These are phyloP conservation scores for Cadophora malorum DNA, from an alignment of 2,329 filamentous ascomycete species.

Conservation along the genomic window DNA sequence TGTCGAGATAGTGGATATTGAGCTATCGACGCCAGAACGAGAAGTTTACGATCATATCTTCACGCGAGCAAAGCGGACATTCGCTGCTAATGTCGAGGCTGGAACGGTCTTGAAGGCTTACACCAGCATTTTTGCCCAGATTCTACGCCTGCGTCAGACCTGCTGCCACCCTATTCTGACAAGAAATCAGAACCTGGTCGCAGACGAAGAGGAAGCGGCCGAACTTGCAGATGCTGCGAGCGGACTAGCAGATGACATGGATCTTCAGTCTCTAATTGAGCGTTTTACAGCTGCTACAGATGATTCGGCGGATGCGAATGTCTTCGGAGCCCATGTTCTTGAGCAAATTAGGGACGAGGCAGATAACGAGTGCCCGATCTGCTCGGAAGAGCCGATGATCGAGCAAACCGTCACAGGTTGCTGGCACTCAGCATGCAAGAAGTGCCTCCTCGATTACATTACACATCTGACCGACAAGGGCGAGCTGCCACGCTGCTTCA, in stretches of 20 bases:
- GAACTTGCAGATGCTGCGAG: conserved; percentile 78
- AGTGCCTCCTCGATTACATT: conserved; percentile 89
- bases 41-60: conserved; percentile 95
- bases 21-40: conserved; percentile 82
- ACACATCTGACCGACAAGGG: conserved; percentile 82
- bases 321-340: conserved; percentile 85
- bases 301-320: conserved; percentile 66
- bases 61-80: conserved; percentile 79
- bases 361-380: conserved; percentile 90
- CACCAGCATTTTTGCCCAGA: conserved; percentile 96
- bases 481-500: conserved; percentile 83
- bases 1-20: conserved; percentile 85
- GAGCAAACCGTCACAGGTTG: conserved; percentile 94
- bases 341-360: conserved; percentile 91
- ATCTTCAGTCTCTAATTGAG: conserved; percentile 83
- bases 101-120: conserved; percentile 95
- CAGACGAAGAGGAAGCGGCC: conserved; percentile 85
- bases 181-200: conserved; percentile 81
- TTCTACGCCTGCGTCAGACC: conserved; percentile 87
- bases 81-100: conserved; percentile 85
- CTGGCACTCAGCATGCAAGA: conserved; percentile 97
- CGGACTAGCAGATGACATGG: conserved; percentile 93
- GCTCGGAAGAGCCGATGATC: conserved; percentile 93
- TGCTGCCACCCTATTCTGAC: conserved; percentile 94
- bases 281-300: conserved; percentile 77